Evolutionary conservation across 169 alveolate genomes (phyloP).

Genomic region (Cryptosporidium andersoni): DNA sequence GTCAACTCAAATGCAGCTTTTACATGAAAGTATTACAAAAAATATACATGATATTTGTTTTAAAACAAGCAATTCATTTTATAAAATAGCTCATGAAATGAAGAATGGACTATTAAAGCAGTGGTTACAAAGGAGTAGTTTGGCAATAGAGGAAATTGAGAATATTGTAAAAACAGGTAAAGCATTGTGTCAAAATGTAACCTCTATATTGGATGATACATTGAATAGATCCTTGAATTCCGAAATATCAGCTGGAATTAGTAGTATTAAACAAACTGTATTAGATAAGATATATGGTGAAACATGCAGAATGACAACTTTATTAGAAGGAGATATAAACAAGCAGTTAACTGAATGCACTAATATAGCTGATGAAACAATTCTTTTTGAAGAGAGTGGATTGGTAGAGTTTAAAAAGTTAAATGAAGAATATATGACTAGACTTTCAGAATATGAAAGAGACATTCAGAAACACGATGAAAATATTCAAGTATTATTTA

Average conservation of each 20-base stretch:
- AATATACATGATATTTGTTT: slow-evolving; percentile 11
- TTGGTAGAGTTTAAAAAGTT: slow-evolving; percentile 21
- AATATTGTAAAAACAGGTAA: slow-evolving; percentile 45
- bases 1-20: slow-evolving; percentile 7
- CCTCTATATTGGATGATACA: slow-evolving; percentile 27
- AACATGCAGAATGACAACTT: not conserved
- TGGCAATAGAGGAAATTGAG: slow-evolving; percentile 16
- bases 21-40: slow-evolving; percentile 7
- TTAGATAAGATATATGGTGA: not conserved
- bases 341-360: slow-evolving; percentile 2
- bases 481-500: slow-evolving; percentile 3
- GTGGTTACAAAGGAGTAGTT: slow-evolving; percentile 30
- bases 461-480: slow-evolving; percentile 2
- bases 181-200: slow-evolving; percentile 19
- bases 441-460: slow-evolving; percentile 12
- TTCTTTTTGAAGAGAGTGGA: not conserved
- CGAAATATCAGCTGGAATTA: slow-evolving; percentile 28
- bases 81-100: slow-evolving; percentile 3
- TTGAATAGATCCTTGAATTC: slow-evolving; percentile 21
- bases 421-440: slow-evolving; percentile 15
- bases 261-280: slow-evolving; percentile 26
- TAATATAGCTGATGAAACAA: slow-evolving; percentile 5
- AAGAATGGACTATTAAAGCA: slow-evolving; percentile 21
- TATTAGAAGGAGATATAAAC: slow-evolving; percentile 21
- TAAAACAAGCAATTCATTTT: slow-evolving; percentile 4